These are phyloP conservation scores for Ogataea pignaliae DNA, from an alignment of 805 yeast genomes.

Conservation along the genomic window DNA sequence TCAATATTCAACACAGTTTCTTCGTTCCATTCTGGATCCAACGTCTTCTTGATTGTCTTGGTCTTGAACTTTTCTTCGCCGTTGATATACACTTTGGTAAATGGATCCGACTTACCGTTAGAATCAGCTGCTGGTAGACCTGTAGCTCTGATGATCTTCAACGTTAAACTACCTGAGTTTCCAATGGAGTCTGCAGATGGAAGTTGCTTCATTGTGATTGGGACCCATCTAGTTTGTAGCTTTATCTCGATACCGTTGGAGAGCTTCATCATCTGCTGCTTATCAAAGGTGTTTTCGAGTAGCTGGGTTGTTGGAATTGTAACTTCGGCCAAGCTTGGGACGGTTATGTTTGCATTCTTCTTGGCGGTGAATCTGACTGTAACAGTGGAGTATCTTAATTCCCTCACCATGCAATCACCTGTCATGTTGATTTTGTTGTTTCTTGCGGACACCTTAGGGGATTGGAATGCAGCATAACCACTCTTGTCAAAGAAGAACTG, in stretches of 20 bases:
- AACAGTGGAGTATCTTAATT: slow-evolving; percentile 65
- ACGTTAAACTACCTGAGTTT: slow-evolving; percentile 65
- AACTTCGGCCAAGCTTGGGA: slow-evolving; percentile 56
- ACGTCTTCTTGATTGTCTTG: slow-evolving; percentile 77
- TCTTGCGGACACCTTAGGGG: slow-evolving; percentile 49
- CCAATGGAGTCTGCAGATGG: slow-evolving; percentile 73
- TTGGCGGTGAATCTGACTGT: slow-evolving; percentile 60
- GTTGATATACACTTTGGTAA: slow-evolving; percentile 63
- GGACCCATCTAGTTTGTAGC: slow-evolving; percentile 72
- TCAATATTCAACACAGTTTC: slow-evolving; percentile 47
- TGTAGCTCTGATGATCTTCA: slow-evolving; percentile 60
- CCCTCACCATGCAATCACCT: slow-evolving; percentile 74
- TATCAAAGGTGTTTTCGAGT: slow-evolving; percentile 58
- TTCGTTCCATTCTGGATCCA: slow-evolving; percentile 91
- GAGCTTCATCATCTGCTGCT: slow-evolving; percentile 54
- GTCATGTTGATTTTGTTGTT: slow-evolving; percentile 36
- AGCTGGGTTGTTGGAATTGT: slow-evolving; percentile 64
- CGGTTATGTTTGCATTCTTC: slow-evolving; percentile 47
- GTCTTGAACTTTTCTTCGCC: slow-evolving; percentile 66
- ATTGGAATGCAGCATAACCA: slow-evolving; percentile 58
- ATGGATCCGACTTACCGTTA: slow-evolving; percentile 93
- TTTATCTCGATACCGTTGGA: slow-evolving; percentile 38
- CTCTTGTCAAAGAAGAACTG: slow-evolving; percentile 76
- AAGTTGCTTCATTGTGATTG: slow-evolving; percentile 53
- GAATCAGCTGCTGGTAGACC: slow-evolving; percentile 81